Percentiles rank a stretch among this genome's conserved stretches.
Evolutionary conservation across 805 yeast genomes (phyloP).

Genomic region (Zygosaccharomyces rouxii): DNA sequence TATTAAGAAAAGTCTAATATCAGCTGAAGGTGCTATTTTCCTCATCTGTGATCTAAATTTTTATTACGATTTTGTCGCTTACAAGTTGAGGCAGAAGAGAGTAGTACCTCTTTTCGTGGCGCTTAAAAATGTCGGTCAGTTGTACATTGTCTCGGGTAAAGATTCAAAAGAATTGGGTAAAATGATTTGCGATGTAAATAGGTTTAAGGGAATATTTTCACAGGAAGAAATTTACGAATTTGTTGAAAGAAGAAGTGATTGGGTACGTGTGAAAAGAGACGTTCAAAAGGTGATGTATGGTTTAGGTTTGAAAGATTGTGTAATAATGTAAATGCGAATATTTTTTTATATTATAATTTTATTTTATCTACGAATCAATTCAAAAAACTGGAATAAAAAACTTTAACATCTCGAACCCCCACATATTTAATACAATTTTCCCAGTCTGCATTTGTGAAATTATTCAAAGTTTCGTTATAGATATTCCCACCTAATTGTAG

Average conservation of each 20-base stretch:
- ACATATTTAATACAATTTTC: constrained; percentile 28
- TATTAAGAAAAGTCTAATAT: constrained; percentile 66
- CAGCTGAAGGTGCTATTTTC: constrained; percentile 76
- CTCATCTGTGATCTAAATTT: constrained; percentile 78
- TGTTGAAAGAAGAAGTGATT: constrained; percentile 81
- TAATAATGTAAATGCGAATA: constrained; percentile 38
- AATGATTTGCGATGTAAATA: constrained; percentile 73
- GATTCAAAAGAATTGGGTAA: constrained; percentile 83
- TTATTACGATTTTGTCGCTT: constrained; percentile 67
- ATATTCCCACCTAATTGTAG: constrained; percentile 33
- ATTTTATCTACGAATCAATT: constrained; percentile 8
- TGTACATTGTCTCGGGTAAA: constrained; percentile 59
- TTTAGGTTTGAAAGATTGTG: constrained; percentile 73
- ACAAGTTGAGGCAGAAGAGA: constrained; percentile 55
- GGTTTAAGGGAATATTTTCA: constrained; percentile 82
- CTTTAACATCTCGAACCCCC: constrained; percentile 33
- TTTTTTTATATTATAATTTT: background rate
- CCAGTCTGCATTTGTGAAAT: constrained; percentile 27
- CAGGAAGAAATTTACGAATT: constrained; percentile 95
- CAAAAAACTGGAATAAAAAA: constrained; percentile 35
- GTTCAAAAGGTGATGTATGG: constrained; percentile 97
- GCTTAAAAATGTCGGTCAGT: constrained; percentile 76
- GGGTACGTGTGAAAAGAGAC: constrained; percentile 68
- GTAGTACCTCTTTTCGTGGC: constrained; percentile 74
- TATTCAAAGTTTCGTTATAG: constrained; percentile 34